A percentile compares a stretch with the other conserved stretches of the same genome.
These are phyloP conservation scores for Fusarium sublunatum DNA, from an alignment of 2,329 filamentous ascomycete genomes.

Conservation along the genomic window DNA sequence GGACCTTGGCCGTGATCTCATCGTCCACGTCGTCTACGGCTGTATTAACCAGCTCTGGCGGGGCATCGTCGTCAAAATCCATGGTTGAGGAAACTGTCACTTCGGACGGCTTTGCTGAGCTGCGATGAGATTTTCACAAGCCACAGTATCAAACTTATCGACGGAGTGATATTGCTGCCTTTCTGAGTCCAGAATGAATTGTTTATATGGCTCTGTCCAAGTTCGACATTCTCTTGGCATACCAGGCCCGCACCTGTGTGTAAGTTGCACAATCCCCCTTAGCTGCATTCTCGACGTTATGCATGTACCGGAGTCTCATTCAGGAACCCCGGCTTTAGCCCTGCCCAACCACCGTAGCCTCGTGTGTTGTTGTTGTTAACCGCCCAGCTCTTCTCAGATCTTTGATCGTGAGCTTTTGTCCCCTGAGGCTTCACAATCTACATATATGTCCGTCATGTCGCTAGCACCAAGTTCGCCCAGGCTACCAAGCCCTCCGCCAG, in stretches of 20 bases:
- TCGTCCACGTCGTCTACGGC: constrained; percentile 53
- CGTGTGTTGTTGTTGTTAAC: constrained; percentile 31
- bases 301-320: constrained; percentile 38
- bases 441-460: constrained; percentile 57
- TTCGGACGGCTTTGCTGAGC: constrained; percentile 1
- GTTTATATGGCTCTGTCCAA: background rate
- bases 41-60: constrained; percentile 71
- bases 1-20: constrained; percentile 73
- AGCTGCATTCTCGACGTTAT: constrained; percentile 36
- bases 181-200: background rate
- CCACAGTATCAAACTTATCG: background rate
- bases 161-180: background rate
- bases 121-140: background rate
- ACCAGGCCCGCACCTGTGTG: constrained; percentile 10
- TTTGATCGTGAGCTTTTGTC: constrained; percentile 22
- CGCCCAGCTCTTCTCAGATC: constrained; percentile 25
- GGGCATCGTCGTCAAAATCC: constrained; percentile 74
- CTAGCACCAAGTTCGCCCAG: constrained; percentile 84
- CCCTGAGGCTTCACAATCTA: constrained; percentile 18
- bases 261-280: constrained; percentile 39
- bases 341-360: constrained; percentile 35
- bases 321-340: constrained; percentile 17
- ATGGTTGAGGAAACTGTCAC: constrained; percentile 54
- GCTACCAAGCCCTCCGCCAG: constrained; percentile 92
- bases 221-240: constrained; percentile 5